Base-by-base conservation (phyloP, 2,329 filamentous ascomycete species). In the Paraphoma chrysanthemicola region DNA sequence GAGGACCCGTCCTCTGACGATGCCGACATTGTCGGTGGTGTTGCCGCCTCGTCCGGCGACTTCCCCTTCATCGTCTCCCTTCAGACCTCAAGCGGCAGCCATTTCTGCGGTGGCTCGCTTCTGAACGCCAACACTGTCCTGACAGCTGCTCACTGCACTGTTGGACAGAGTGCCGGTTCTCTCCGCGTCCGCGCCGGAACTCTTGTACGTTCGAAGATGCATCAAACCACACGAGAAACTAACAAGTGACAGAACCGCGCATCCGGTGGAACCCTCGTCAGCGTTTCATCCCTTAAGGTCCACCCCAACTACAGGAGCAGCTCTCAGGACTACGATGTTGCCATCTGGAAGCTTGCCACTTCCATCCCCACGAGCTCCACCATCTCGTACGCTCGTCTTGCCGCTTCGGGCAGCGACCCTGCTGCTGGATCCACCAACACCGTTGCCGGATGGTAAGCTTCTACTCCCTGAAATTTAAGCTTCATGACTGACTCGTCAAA, bases 1-100 rank as follows among this genome's bases (percentile, higher is more conserved):
- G 51, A 47, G 33, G 31, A 47, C 43, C 43, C 33, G 12, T 23
- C 10, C 43, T 11, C 10, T 9, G 45, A 54, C 31, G 33, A 36
- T 36, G 33, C 39, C 12, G 39, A 42, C 16, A 72, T 72, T 41
- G 70, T 72, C 41, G 70, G 70, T 46, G 70, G 70, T 50, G 53
- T 52, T 0, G 44, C 60, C n/a, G 70, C 70, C 39, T 6, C 51
- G 14, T 56, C 62, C 14, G 68, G 67, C 38, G 70, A 72, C 12
- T 68, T 69, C 48, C 70, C 70, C 54, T 72, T 61, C 66, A 70
- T 72, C 44, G 67, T 67, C 62, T 62, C 57, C 33, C 45, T 71
- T 28, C 66, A 68, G 50, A 8, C 30, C 4, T 44, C 44, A 14
- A 7, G 33, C 44, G 67, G 67, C 29, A 53, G 54, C n/a, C 68